Evolutionary conservation across 1,284 basidiomycete species (phyloP).

Genomic region (Wolfiporia cocos): DNA sequence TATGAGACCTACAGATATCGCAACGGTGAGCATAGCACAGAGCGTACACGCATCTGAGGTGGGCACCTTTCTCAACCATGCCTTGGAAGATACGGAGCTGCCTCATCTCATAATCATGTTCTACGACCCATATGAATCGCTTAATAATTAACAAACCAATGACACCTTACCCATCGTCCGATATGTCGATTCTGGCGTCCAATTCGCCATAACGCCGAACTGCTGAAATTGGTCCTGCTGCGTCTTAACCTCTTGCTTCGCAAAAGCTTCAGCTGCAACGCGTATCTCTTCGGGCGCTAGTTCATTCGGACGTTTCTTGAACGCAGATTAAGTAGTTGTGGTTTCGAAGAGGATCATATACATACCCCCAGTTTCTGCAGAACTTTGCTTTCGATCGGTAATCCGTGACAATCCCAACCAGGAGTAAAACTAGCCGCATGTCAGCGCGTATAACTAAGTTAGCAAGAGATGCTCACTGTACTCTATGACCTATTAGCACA

Average conservation of each 20-base stretch:
- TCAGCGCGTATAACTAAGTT: no score
- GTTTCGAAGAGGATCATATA: constrained; percentile 1
- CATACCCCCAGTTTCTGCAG: constrained; percentile 69
- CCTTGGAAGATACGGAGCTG: constrained; percentile 85
- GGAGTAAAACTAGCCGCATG: constrained; percentile 85
- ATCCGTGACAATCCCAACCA: constrained; percentile 98
- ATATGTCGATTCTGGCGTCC: constrained; percentile 74
- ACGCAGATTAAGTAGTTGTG: constrained; percentile 2
- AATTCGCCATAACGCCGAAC: constrained; percentile 93
- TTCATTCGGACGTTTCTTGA: constrained; percentile 42
- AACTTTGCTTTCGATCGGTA: constrained; percentile 95
- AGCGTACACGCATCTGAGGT: background rate
- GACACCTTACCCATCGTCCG: constrained; percentile 75
- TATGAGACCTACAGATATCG: constrained; percentile 57
- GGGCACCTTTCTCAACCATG: constrained; percentile 80
- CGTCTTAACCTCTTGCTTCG: constrained; percentile 66
- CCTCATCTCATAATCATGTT: constrained; percentile 83
- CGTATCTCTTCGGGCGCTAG: constrained; percentile 66
- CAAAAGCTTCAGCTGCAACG: constrained; percentile 66
- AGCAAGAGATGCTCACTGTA: constrained; percentile 60
- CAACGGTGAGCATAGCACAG: no score
- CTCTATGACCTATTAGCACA: constrained; percentile 69
- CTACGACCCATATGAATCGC: no score
- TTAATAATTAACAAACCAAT: no score
- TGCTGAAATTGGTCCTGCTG: constrained; percentile 82